phyloP scores from a whole-genome alignment of 2,329 filamentous ascomycete genomes.

The Ilyonectria sp. region DNA sequence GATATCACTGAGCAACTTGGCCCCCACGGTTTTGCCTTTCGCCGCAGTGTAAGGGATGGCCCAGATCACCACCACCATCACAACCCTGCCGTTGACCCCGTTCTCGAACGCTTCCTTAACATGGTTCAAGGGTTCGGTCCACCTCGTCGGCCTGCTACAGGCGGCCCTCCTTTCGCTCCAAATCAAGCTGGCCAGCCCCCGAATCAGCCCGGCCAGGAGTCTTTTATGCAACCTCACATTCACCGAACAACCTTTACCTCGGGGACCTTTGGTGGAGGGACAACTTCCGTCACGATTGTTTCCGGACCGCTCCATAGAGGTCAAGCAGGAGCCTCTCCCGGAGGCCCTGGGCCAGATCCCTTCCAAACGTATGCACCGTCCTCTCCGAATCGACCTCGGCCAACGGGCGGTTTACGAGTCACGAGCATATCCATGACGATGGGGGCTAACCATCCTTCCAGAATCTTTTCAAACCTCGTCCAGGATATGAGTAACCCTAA shows the following conservation, averaged over 20 bases:
- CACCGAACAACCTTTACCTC: constrained; percentile 57
- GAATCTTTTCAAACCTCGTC: constrained; percentile 64
- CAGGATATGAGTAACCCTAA: constrained; percentile 55
- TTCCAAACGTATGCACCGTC: constrained; percentile 64
- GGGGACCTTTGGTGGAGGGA: constrained; percentile 56
- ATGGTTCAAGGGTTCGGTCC: constrained; percentile 59
- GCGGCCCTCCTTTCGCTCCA: constrained; percentile 29
- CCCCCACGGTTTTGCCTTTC: constrained; percentile 59
- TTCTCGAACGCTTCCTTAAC: constrained; percentile 60
- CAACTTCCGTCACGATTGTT: constrained; percentile 66
- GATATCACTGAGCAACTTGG: constrained; percentile 70
- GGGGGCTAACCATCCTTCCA: constrained; percentile 55
- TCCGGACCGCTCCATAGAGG: constrained; percentile 52
- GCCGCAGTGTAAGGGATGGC: constrained; percentile 53
- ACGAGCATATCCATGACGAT: constrained; percentile 38
- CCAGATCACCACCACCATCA: constrained; percentile 43
- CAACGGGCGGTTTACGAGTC: constrained; percentile 37
- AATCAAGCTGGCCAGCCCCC: constrained; percentile 14
- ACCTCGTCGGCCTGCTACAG: constrained; percentile 22
- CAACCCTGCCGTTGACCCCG: constrained; percentile 54
- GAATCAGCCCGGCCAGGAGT: constrained; percentile 28
- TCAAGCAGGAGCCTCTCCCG: constrained; percentile 31
- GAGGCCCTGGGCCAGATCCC: constrained; percentile 51
- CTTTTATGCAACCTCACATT: constrained; percentile 49
- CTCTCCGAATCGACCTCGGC: constrained; percentile 29